phyloP scores from a whole-genome alignment of 2,329 filamentous ascomycete genomes.

The Periconia sp. region DNA sequence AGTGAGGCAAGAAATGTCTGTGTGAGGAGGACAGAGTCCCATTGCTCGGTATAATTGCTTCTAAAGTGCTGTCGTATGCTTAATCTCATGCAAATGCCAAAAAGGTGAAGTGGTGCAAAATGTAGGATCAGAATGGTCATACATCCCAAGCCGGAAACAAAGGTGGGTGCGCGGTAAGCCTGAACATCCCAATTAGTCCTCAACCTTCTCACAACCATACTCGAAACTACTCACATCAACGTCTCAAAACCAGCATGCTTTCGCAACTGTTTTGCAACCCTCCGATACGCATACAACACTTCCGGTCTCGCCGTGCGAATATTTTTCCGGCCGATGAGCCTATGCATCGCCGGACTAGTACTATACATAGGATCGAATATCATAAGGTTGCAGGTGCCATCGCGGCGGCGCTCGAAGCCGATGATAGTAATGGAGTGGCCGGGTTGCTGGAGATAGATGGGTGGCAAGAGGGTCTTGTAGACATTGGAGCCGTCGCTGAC shows the following conservation, averaged over 20 bases:
- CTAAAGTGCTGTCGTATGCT: too few relatives aligned
- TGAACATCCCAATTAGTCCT: conserved; percentile 9
- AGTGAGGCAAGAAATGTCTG: neutral
- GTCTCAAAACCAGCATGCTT: conserved; percentile 81
- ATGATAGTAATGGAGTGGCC: conserved; percentile 92
- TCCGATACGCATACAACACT: conserved; percentile 67
- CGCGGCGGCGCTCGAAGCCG: conserved; percentile 73
- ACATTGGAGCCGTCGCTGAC: conserved; percentile 64
- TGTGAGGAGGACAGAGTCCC: too few relatives aligned
- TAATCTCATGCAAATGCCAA: conserved; percentile 9
- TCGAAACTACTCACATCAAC: conserved; percentile 63
- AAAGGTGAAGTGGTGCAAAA: conserved; percentile 1
- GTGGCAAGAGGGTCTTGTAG: conserved; percentile 74
- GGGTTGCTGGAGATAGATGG: conserved; percentile 89
- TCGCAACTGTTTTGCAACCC: conserved; percentile 70
- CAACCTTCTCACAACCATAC: neutral
- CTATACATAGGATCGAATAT: conserved; percentile 89
- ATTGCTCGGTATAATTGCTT: too few relatives aligned
- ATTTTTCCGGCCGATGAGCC: conserved; percentile 58
- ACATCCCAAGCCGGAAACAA: conserved; percentile 50
- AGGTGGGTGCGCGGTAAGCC: conserved; percentile 45
- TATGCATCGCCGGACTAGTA: conserved; percentile 68
- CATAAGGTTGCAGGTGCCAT: conserved; percentile 72
- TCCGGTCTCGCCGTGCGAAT: conserved; percentile 63
- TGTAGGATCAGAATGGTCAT: conserved; percentile 28